Conservation (phyloP, 768 basidiomycete species). For the Exidia glandulosa region DNA sequence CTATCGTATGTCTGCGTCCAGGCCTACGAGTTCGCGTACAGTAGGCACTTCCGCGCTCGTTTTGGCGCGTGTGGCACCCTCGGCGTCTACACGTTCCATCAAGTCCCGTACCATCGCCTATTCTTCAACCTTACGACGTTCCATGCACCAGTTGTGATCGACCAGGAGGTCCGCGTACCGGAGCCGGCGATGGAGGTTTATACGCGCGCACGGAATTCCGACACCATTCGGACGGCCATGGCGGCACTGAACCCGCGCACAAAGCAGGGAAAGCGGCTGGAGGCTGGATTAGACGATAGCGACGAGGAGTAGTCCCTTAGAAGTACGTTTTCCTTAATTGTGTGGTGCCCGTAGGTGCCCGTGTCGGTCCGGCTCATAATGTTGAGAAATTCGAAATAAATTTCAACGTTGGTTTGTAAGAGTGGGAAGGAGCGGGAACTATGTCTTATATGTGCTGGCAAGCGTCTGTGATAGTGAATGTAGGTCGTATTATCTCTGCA, state of each 20-base stretch:
- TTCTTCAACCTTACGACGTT: not conserved
- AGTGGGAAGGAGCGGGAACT: too few relatives aligned
- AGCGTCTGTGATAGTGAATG: too few relatives aligned
- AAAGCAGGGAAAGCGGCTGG: not conserved
- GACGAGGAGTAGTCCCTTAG: too few relatives aligned
- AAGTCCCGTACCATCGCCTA: not conserved
- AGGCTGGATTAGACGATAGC: too few relatives aligned
- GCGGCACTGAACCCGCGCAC: not conserved
- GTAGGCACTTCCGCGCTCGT: not conserved
- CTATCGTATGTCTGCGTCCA: not conserved
- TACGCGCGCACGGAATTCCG: not conserved
- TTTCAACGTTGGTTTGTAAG: too few relatives aligned
- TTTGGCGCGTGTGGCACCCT: not conserved
- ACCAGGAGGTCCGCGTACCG: not conserved
- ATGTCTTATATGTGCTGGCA: too few relatives aligned
- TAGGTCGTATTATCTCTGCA: too few relatives aligned
- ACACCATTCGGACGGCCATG: not conserved
- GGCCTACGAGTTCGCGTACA: not conserved
- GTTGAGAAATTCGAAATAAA: too few relatives aligned
- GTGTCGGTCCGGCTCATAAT: too few relatives aligned
- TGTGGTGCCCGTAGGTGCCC: too few relatives aligned
- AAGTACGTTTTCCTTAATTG: too few relatives aligned
- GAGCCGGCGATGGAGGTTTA: not conserved
- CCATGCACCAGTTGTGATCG: not conserved
- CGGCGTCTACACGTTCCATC: not conserved